Percentiles rank a stretch among this genome's conserved stretches.
These are phyloP conservation scores for Polyplosphaeria fusca DNA, from an alignment of 495 filamentous ascomycete species.

Conservation along the genomic window DNA sequence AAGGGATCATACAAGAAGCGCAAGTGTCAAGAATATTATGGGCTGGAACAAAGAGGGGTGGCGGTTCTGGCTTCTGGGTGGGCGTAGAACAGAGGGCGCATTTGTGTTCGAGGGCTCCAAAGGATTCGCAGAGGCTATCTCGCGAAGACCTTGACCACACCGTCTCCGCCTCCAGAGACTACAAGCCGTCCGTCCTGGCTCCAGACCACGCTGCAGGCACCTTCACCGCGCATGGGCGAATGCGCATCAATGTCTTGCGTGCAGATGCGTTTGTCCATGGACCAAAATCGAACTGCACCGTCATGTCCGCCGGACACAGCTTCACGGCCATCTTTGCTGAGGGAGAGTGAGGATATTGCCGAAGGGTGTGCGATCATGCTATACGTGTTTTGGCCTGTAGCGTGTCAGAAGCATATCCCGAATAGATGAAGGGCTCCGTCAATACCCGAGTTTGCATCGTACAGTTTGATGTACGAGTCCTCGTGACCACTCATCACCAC, in stretches of 20 bases:
- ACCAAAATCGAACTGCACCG: conserved; percentile 92
- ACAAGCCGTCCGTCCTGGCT: conserved; percentile 91
- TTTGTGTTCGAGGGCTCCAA: neutral
- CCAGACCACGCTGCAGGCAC: conserved; percentile 90
- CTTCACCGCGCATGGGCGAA: conserved; percentile 88
- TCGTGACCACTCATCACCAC: conserved; percentile 94
- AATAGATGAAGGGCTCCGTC: conserved; percentile 27
- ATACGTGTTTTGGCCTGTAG: conserved; percentile 93
- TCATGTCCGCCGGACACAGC: conserved; percentile 96
- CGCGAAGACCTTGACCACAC: conserved; percentile 93
- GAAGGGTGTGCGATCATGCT: conserved; percentile 95
- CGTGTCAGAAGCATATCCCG: too few relatives aligned
- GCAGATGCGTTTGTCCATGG: conserved; percentile 89
- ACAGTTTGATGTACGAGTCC: conserved; percentile 92
- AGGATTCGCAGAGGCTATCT: conserved; percentile 43
- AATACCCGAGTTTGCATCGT: conserved; percentile 97
- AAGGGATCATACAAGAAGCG: conserved; percentile 30
- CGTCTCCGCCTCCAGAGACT: conserved; percentile 92
- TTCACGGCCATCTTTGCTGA: conserved; percentile 89
- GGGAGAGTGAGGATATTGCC: conserved; percentile 81
- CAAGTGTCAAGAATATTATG: neutral
- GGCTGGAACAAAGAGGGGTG: neutral
- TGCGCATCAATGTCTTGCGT: conserved; percentile 91
- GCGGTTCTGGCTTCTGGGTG: neutral
- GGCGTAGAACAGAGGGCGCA: neutral